phyloP scores from a whole-genome alignment of 805 yeast species.

The Alloascoidea africana region DNA sequence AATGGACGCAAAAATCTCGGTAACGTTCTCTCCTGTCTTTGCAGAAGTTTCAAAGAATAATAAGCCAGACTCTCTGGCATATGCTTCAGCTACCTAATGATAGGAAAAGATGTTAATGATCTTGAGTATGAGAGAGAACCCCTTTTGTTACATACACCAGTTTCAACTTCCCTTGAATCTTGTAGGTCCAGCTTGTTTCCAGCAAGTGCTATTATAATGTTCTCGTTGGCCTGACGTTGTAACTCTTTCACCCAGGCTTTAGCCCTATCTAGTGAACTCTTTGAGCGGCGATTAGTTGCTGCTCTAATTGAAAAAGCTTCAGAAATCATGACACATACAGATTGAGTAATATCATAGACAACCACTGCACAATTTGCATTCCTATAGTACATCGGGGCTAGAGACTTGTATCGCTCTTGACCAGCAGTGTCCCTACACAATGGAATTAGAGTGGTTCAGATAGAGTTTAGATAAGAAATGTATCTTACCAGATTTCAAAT shows the following conservation, averaged over 20 bases:
- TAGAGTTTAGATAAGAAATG: background rate
- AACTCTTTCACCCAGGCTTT: conserved; percentile 86
- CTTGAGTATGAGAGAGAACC: too few relatives aligned
- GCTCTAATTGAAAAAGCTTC: background rate
- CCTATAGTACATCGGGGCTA: conserved; percentile 75
- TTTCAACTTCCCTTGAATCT: conserved; percentile 27
- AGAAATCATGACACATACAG: conserved; percentile 11
- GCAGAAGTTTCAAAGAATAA: conserved; percentile 52
- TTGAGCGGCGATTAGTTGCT: too few relatives aligned
- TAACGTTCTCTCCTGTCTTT: conserved; percentile 50
- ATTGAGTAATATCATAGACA: conserved; percentile 68
- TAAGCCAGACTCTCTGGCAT: conserved; percentile 38
- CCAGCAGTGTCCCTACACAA: conserved; percentile 91
- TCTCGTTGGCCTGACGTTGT: conserved; percentile 62
- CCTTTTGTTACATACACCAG: conserved; percentile 13
- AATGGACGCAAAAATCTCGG: conserved; percentile 26
- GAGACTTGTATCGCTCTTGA: conserved; percentile 70
- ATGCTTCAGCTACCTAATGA: conserved; percentile 22
- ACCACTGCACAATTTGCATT: conserved; percentile 76
- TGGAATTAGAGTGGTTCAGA: background rate
- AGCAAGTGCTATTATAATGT: conserved; percentile 68
- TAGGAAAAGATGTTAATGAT: background rate
- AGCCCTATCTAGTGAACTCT: conserved; percentile 62
- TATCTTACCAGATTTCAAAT: conserved; percentile 30
- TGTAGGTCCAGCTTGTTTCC: conserved; percentile 76